phyloP scores from a whole-genome alignment of 2,329 filamentous ascomycete genomes.

The Diaporthe helianthi region DNA sequence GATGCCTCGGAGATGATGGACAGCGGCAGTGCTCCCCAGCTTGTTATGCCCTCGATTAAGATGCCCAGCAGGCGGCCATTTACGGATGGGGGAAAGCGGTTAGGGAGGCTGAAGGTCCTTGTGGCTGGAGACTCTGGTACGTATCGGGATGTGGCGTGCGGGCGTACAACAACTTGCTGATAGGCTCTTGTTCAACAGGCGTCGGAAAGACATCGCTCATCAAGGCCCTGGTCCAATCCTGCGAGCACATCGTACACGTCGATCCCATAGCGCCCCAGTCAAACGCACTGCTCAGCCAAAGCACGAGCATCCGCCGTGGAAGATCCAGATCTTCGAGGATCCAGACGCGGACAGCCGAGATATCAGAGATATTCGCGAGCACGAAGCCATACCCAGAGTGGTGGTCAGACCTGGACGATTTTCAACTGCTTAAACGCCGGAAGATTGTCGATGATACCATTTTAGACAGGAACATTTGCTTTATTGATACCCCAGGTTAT shows the following conservation, averaged over 20 bases:
- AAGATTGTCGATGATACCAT: slow-evolving; percentile 79
- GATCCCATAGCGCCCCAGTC: slow-evolving; percentile 64
- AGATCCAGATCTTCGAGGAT: slow-evolving; percentile 35
- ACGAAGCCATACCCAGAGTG: slow-evolving; percentile 86
- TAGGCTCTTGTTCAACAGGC: slow-evolving; percentile 55
- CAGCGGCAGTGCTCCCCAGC: slow-evolving; percentile 69
- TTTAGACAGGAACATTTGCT: slow-evolving; percentile 90
- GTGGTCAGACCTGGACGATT: slow-evolving; percentile 83
- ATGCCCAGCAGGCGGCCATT: slow-evolving; percentile 92
- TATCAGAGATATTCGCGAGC: slow-evolving; percentile 78
- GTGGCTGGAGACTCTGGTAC: slow-evolving; percentile 80
- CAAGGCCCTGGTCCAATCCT: slow-evolving; percentile 83
- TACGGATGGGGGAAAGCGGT: slow-evolving; percentile 80
- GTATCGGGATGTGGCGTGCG: not conserved
- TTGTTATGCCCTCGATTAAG: slow-evolving; percentile 97
- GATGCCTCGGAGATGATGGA: slow-evolving; percentile 52
- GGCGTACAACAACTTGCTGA: not conserved
- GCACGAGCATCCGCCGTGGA: slow-evolving; percentile 36
- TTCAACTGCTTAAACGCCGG: slow-evolving; percentile 61
- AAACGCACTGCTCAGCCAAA: slow-evolving; percentile 35
- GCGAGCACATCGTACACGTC: slow-evolving; percentile 92
- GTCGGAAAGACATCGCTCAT: slow-evolving; percentile 91
- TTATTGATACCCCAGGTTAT: slow-evolving; percentile 83
- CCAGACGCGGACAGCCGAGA: slow-evolving; percentile 47
- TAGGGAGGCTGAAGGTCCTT: slow-evolving; percentile 89